These are phyloP conservation scores for Colletotrichum sp. DNA, from an alignment of 2,329 filamentous ascomycete species.

Conservation along the genomic window DNA sequence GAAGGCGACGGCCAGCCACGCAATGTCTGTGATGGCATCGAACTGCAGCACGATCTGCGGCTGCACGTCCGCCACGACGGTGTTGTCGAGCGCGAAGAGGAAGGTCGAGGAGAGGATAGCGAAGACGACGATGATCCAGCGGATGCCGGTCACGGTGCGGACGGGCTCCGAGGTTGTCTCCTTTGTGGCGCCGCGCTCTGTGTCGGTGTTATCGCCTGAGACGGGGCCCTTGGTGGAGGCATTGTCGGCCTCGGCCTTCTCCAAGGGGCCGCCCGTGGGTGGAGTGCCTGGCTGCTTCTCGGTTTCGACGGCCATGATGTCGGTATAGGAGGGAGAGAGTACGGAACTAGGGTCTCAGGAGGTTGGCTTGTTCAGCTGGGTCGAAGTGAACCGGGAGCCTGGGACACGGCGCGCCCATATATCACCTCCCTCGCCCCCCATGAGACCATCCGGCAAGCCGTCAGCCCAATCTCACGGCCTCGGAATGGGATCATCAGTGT, in stretches of 20 bases:
- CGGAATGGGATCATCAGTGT: neutral
- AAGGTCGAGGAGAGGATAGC: conserved; percentile 25
- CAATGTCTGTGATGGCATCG: conserved; percentile 37
- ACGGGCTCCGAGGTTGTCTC: neutral
- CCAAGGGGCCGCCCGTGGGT: neutral
- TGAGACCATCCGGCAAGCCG: neutral
- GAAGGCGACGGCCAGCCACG: conserved; percentile 42
- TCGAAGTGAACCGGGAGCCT: neutral
- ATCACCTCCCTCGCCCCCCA: neutral
- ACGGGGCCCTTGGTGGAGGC: neutral
- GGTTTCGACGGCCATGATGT: neutral
- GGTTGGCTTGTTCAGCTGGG: neutral
- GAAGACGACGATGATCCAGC: conserved; percentile 23
- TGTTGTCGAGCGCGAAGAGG: conserved; percentile 47
- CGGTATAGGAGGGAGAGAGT: accelerated
- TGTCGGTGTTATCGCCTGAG: conserved; percentile 2
- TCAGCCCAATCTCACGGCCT: neutral
- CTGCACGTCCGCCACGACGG: conserved; percentile 51
- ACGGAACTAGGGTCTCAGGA: neutral
- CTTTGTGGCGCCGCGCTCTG: neutral
- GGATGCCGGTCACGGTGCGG: conserved; percentile 3
- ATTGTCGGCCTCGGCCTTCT: neutral
- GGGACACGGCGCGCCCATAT: neutral
- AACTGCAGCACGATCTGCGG: conserved; percentile 40
- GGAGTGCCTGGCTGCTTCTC: neutral